Percentiles rank a stretch among this genome's conserved stretches.
Evolutionary conservation across 768 basidiomycete species (phyloP).

Genomic region (Leucogyrophana mollusca): DNA sequence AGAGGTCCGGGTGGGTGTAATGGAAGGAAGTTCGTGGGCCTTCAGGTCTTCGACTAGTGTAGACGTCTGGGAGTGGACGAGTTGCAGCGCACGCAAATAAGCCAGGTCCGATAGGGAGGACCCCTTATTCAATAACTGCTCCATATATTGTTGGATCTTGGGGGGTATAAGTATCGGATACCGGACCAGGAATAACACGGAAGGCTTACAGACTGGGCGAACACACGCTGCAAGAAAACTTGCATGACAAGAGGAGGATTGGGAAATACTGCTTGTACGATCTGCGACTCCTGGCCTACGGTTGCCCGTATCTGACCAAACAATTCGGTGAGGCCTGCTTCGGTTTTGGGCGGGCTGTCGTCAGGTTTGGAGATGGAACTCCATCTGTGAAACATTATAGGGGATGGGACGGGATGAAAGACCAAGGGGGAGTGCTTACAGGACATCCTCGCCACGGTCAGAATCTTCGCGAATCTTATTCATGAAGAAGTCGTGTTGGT

Average conservation of each 20-base stretch:
- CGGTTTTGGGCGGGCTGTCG: conserved; percentile 69
- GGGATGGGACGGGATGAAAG: neutral
- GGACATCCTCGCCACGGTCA: conserved; percentile 50
- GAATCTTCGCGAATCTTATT: conserved; percentile 76
- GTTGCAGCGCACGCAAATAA: conserved; percentile 86
- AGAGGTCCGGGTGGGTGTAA: conserved; percentile 57
- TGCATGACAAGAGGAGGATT: conserved; percentile 97
- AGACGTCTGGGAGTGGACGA: conserved; percentile 80
- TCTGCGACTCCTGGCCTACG: conserved; percentile 94
- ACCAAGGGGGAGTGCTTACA: conserved; percentile 39
- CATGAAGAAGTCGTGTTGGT: conserved; percentile 99
- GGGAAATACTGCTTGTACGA: conserved; percentile 98
- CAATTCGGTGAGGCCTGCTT: conserved; percentile 75
- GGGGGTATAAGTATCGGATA: conserved; percentile 6
- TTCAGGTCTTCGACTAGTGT: conserved; percentile 88
- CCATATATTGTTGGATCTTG: conserved; percentile 96
- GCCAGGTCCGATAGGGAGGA: conserved; percentile 80
- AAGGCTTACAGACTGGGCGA: conserved; percentile 86
- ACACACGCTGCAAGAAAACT: conserved; percentile 95
- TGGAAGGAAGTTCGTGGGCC: conserved; percentile 78
- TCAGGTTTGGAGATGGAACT: conserved; percentile 76
- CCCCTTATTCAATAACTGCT: conserved; percentile 78
- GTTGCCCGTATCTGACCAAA: conserved; percentile 88
- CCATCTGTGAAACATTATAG: conserved; percentile 60
- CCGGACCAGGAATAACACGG: neutral